A percentile compares a stretch with the other conserved stretches of the same genome.
Evolutionary conservation across 2,329 filamentous ascomycete species (phyloP).

Genomic region (Neonectria magnoliae): DNA sequence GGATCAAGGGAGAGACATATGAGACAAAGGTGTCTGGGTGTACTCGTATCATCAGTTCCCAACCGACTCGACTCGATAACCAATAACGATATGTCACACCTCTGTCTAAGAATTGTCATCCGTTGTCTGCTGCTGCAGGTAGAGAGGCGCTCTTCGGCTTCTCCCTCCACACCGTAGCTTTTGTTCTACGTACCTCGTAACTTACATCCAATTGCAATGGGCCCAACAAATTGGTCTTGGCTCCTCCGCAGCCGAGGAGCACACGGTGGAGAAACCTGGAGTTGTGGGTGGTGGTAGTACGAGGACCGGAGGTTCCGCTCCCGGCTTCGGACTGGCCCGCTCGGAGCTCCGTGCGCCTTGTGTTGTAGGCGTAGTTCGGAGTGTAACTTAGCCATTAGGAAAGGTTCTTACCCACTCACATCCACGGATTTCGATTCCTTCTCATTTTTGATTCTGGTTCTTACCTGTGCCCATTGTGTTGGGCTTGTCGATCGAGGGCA

Average conservation of each 20-base stretch:
- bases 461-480: conserved; percentile 1
- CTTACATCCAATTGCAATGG: neutral
- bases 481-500: neutral
- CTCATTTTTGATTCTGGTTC: neutral
- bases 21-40: conserved; percentile 11
- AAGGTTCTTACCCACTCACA: conserved; percentile 2
- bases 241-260: conserved; percentile 12
- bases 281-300: conserved; percentile 12
- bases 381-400: neutral
- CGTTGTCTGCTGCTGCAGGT: neutral
- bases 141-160: neutral
- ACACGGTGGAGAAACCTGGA: conserved; percentile 3
- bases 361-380: conserved; percentile 2
- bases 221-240: conserved; percentile 18
- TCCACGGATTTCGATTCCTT: neutral
- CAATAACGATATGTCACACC: conserved; percentile 7
- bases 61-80: neutral
- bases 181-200: neutral
- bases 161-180: neutral
- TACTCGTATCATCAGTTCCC: conserved; percentile 11
- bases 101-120: neutral
- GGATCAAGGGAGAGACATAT: neutral
- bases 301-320: conserved; percentile 15
- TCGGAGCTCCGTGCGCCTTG: conserved; percentile 23
- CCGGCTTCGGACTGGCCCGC: conserved; percentile 28